Evolutionary conservation across 441 rosid species (phyloP), one percentile per base, ranked within the genome.

Genomic region (Dalechampia spathulata): DNA sequence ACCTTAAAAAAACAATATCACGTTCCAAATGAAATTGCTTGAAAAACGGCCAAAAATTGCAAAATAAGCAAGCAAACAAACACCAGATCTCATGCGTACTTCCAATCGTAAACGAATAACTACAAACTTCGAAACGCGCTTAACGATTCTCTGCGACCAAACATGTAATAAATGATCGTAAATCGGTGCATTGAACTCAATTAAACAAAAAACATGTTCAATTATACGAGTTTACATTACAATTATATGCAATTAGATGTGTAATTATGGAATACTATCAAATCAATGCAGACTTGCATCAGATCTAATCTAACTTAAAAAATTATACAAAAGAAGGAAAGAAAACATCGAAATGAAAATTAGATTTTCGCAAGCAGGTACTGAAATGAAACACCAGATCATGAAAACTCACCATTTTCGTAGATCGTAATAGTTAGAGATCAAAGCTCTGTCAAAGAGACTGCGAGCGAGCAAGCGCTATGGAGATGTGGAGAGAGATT

Each of bases 331-430:
- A 6, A 21, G 34, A 19, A 42, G 50, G 14, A 7, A 23, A n/a
- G 56, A 19, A 51, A 40, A n/a, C n/a, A n/a, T n/a, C n/a, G n/a
- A n/a, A n/a, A n/a, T n/a, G n/a, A n/a, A n/a, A n/a, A n/a, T n/a
- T n/a, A n/a, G n/a, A n/a, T n/a, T n/a, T n/a, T n/a, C n/a, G n/a
- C n/a, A n/a, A n/a, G n/a, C n/a, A n/a, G n/a, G n/a, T n/a, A n/a
- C n/a, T n/a, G n/a, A n/a, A n/a, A n/a, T 1, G 15, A 56, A 60
- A 64, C n/a, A 57, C 27, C 32, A 28, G 76, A 70, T 73, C 75
- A 44, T 20, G 47, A 53, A 41, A 61, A n/a, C 92, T 75, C 75
- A 84, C 95, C 95, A 82, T 83, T 62, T 68, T 36, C 74, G 60
- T 52, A 59, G 78, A 72, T 71, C 49, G 27, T 28, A 21, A 36